Conservation (phyloP, 129 eudicot species). For the Lactuca saligna region DNA sequence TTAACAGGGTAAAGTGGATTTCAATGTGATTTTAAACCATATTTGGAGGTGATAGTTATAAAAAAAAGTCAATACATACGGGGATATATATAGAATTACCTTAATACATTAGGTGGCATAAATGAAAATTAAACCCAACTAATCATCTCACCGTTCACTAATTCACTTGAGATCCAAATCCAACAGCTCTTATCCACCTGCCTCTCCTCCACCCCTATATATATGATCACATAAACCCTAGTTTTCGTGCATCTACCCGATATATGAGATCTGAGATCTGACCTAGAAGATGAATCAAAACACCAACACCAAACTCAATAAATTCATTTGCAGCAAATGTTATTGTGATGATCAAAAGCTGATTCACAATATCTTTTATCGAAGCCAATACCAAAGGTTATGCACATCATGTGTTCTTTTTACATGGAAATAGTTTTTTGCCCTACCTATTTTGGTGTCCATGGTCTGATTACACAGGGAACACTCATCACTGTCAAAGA, state of each 20-base stretch:
- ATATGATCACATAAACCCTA: neutral
- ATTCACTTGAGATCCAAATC: neutral
- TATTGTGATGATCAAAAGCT: neutral
- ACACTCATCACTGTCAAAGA: neutral
- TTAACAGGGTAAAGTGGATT: neutral
- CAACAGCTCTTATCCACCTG: neutral
- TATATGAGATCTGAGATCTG: neutral
- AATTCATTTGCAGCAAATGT: neutral
- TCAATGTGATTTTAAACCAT: neutral
- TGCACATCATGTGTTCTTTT: constrained; percentile 2
- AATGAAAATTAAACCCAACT: too few relatives aligned
- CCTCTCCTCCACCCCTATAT: neutral
- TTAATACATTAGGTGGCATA: neutral
- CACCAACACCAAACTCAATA: too few relatives aligned
- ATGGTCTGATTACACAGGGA: neutral
- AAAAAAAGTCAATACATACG: neutral
- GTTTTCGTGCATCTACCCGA: too few relatives aligned
- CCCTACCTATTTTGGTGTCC: neutral
- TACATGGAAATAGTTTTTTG: neutral
- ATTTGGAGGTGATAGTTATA: neutral
- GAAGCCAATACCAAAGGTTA: neutral
- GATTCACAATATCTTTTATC: neutral
- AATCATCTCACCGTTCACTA: too few relatives aligned
- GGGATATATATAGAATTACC: neutral
- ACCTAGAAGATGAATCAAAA: neutral